Evolutionary conservation across 1,139 yeast species (phyloP).

Genomic region (Pneumocystis oryctolagi): DNA sequence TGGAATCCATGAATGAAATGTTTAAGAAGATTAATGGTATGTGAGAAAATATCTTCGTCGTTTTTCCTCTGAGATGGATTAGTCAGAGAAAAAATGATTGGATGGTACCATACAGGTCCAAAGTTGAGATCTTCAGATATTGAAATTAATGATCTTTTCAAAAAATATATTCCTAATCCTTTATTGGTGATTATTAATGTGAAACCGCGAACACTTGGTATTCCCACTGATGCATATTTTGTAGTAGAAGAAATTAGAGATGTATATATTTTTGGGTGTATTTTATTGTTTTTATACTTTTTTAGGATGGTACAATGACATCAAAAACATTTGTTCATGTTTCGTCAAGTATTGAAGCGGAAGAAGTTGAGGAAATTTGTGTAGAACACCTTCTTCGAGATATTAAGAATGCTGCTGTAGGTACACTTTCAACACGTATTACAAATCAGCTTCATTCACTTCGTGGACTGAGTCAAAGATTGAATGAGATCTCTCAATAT

Average conservation of each 20-base stretch:
- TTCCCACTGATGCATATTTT: constrained; percentile 90
- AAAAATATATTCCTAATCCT: constrained; percentile 70
- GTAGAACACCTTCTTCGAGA: constrained; percentile 92
- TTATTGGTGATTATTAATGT: constrained; percentile 83
- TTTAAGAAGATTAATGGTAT: constrained; percentile 76
- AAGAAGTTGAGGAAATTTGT: constrained; percentile 98
- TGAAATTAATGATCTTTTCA: constrained; percentile 79
- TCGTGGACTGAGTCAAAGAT: constrained; percentile 68
- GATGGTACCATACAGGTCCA: constrained; percentile 99
- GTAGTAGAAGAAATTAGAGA: constrained; percentile 92
- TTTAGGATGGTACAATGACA: constrained; percentile 56
- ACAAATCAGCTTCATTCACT: constrained; percentile 82
- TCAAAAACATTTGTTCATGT: constrained; percentile 88
- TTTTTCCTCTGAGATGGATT: not conserved
- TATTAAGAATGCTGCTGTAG: constrained; percentile 92
- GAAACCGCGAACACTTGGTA: constrained; percentile 60
- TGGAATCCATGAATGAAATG: constrained; percentile 96
- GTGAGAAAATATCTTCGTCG: not conserved
- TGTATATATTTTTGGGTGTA: constrained; percentile 28
- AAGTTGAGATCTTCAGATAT: constrained; percentile 76
- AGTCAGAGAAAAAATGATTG: constrained; percentile 78
- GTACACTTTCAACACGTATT: constrained; percentile 69
- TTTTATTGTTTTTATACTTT: constrained; percentile 1
- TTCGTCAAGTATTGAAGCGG: constrained; percentile 87
- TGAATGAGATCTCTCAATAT: constrained; percentile 65